These are phyloP conservation scores for Cylindrotheca fusiformis DNA, from an alignment of 108 stramenopile genomes.

Conservation along the genomic window DNA sequence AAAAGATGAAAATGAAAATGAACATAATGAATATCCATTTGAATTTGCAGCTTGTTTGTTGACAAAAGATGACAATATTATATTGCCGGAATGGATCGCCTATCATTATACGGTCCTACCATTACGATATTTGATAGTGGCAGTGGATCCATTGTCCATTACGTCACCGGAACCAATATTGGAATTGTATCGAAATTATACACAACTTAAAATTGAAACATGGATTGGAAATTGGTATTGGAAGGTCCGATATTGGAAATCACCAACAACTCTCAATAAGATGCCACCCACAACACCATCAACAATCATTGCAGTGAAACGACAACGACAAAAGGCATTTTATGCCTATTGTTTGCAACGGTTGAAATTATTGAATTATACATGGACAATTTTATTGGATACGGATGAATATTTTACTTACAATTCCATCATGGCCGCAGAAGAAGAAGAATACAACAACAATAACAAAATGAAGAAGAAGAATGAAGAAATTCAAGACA, in stretches of 20 bases:
- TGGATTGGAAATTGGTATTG: constrained; percentile 1
- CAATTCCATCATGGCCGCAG: constrained; percentile 12
- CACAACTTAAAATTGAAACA: background rate
- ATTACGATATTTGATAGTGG: constrained; percentile 52
- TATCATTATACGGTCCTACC: constrained; percentile 71
- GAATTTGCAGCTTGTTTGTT: constrained; percentile 49
- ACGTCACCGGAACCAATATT: constrained; percentile 32
- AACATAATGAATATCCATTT: constrained; percentile 12
- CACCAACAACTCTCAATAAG: constrained; percentile 33
- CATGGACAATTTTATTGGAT: constrained; percentile 38
- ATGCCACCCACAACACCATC: background rate
- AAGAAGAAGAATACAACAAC: background rate
- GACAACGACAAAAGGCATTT: background rate
- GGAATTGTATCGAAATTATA: constrained; percentile 22
- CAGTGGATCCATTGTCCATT: constrained; percentile 54
- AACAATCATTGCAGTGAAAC: background rate
- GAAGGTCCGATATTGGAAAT: constrained; percentile 22
- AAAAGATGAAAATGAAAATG: constrained; percentile 14
- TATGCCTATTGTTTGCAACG: constrained; percentile 13
- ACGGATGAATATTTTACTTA: constrained; percentile 43
- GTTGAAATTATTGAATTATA: constrained; percentile 18
- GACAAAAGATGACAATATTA: constrained; percentile 40
- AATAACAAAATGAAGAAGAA: no score
- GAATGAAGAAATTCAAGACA: no score
- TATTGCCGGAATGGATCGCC: constrained; percentile 54